phyloP scores from a whole-genome alignment of 1,139 yeast species.

The Magnusiomyces ingens region DNA sequence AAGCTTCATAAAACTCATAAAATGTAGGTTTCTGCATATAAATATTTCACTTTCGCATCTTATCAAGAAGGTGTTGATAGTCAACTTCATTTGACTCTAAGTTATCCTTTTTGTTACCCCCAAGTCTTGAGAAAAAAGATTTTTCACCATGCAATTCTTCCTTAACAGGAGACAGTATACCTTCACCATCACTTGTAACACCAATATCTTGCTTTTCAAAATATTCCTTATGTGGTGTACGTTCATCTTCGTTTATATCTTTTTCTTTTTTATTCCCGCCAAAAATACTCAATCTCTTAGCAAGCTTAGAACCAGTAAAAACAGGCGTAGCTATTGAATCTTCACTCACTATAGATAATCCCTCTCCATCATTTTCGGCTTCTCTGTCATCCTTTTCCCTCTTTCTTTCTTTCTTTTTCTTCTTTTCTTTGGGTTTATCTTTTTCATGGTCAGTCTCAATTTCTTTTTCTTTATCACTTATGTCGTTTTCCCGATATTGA shows the following conservation, averaged over 20 bases:
- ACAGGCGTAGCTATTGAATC: neutral
- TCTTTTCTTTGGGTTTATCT: neutral
- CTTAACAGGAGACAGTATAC: neutral
- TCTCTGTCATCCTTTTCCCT: neutral
- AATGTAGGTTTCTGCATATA: neutral
- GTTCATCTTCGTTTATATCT: conserved; percentile 2
- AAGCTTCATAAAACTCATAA: neutral
- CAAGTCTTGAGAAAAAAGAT: conserved; percentile 15
- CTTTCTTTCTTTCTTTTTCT: neutral
- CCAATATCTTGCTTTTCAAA: conserved; percentile 16
- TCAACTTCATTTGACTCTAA: neutral
- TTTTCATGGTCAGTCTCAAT: conserved; percentile 4
- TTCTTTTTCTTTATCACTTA: conserved; percentile 10
- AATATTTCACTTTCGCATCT: conserved; percentile 2
- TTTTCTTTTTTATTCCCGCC: conserved; percentile 24
- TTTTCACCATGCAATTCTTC: no score
- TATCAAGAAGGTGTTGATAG: conserved; percentile 3
- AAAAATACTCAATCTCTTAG: conserved; percentile 28
- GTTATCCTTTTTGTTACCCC: neutral
- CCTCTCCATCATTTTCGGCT: neutral
- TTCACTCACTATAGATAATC: neutral
- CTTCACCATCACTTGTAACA: conserved; percentile 15
- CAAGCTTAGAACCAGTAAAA: conserved; percentile 23
- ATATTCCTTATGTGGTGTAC: neutral
- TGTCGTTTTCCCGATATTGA: conserved; percentile 6